A percentile compares a stretch with the other conserved stretches of the same genome.
These are phyloP conservation scores for Paxillus ammoniavirescens DNA, from an alignment of 768 basidiomycete species.

Conservation along the genomic window DNA sequence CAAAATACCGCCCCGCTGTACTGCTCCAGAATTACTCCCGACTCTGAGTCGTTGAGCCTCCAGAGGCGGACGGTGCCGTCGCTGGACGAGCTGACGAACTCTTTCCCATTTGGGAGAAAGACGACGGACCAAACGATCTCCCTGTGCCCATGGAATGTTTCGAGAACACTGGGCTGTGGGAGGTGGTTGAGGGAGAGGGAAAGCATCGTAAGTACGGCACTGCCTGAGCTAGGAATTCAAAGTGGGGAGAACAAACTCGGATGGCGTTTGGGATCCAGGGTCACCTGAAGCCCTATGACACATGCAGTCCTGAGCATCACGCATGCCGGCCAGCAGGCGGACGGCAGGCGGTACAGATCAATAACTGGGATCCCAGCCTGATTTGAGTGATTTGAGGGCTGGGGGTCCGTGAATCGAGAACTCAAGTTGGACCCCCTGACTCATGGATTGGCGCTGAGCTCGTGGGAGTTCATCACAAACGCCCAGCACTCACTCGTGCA, in stretches of 20 bases:
- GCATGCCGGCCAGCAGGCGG: slow-evolving; percentile 31
- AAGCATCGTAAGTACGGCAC: slow-evolving; percentile 23
- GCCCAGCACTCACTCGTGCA: no score
- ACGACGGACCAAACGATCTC: slow-evolving; percentile 29
- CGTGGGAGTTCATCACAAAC: slow-evolving; percentile 24
- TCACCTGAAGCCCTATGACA: slow-evolving; percentile 30
- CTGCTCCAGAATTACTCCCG: slow-evolving; percentile 23
- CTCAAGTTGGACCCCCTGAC: slow-evolving; percentile 27
- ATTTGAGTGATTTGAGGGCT: slow-evolving; percentile 25
- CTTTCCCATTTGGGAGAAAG: slow-evolving; percentile 26
- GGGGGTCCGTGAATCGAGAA: slow-evolving; percentile 5
- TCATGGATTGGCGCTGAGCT: slow-evolving; percentile 25
- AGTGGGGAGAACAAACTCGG: slow-evolving; percentile 21
- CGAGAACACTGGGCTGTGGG: slow-evolving; percentile 22
- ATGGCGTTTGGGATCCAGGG: slow-evolving; percentile 23
- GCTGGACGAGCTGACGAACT: slow-evolving; percentile 27
- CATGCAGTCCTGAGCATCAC: slow-evolving; percentile 28
- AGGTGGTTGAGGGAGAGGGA: slow-evolving; percentile 32
- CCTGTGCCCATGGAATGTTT: slow-evolving; percentile 22
- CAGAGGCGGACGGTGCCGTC: slow-evolving; percentile 31
- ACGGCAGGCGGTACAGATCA: slow-evolving; percentile 33
- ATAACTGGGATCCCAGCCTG: slow-evolving; percentile 32
- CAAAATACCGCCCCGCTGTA: slow-evolving; percentile 25
- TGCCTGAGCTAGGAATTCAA: slow-evolving; percentile 22
- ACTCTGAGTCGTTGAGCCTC: slow-evolving; percentile 23